Evolutionary conservation across 208 protist species (phyloP).

Genomic region (Balamuthia mandrillaris): DNA sequence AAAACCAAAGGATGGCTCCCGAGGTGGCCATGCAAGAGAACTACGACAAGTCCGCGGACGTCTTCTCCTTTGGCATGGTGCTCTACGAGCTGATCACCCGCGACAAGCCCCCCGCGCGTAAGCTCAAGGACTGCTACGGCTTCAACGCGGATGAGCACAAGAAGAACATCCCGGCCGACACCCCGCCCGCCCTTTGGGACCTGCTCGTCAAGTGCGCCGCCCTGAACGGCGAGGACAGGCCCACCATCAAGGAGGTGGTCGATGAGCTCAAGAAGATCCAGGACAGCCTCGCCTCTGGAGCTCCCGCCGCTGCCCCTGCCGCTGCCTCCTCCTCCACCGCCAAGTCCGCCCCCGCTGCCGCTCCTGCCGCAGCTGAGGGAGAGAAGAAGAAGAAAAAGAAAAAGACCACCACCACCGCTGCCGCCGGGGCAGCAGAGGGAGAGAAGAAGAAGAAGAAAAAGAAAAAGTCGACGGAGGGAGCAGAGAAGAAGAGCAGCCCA

Average conservation of each 20-base stretch:
- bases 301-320: no score
- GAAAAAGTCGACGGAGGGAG: no score
- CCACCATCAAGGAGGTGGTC: conserved; percentile 13
- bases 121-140: conserved; percentile 35
- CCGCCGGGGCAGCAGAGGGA: no score
- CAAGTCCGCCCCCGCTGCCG: no score
- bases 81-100: conserved; percentile 64
- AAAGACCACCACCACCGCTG: no score
- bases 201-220: conserved; percentile 12
- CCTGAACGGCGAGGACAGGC: neutral
- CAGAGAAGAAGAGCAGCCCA: no score
- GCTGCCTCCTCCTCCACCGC: no score
- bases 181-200: neutral
- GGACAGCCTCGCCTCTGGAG: neutral
- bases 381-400: no score
- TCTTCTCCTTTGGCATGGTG: conserved; percentile 68
- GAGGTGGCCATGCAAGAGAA: conserved; percentile 47
- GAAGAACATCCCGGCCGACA: neutral
- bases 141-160: conserved; percentile 22
- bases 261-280: conserved; percentile 7
- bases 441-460: no score
- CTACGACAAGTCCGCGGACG: conserved; percentile 61
- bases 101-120: conserved; percentile 27
- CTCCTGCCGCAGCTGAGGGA: no score
- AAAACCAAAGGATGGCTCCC: conserved; percentile 44